Conservation (phyloP, 345 rosid species). For the Populus ilicifolia region DNA sequence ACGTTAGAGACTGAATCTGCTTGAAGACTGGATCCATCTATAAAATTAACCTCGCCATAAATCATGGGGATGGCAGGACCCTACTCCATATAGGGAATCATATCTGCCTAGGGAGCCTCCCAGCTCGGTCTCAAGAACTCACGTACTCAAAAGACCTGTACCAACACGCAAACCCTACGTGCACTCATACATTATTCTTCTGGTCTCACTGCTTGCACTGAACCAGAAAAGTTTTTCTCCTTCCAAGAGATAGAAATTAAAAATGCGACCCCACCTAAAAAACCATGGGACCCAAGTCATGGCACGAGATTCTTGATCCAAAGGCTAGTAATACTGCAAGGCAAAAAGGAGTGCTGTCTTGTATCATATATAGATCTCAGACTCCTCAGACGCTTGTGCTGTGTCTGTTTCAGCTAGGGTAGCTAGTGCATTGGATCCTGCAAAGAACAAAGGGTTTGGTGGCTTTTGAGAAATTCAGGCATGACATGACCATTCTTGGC, state of each 20-base stretch:
- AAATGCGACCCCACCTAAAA: conserved; percentile 4
- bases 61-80: conserved; percentile 26
- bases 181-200: conserved; percentile 36
- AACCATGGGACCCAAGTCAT: conserved; percentile 21
- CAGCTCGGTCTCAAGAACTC: background rate
- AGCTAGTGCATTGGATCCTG: conserved; percentile 11
- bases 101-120: conserved; percentile 36
- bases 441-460: conserved; percentile 10
- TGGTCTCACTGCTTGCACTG: background rate
- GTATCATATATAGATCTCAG: background rate
- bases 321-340: conserved; percentile 4
- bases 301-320: conserved; percentile 32
- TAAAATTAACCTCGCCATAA: conserved; percentile 20
- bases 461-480: conserved; percentile 36
- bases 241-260: conserved; percentile 2
- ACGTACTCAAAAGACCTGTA: conserved; percentile 36
- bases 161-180: conserved; percentile 68
- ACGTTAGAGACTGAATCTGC: background rate
- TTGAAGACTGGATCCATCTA: background rate
- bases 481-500: conserved; percentile 18
- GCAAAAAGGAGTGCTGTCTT: conserved; percentile 5
- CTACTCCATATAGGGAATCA: conserved; percentile 41
- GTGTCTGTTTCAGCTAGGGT: background rate
- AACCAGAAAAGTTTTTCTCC: conserved; percentile 15
- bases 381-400: background rate